These are phyloP conservation scores for Penicillium hesseltinei DNA, from an alignment of 2,329 filamentous ascomycete species.

Conservation along the genomic window DNA sequence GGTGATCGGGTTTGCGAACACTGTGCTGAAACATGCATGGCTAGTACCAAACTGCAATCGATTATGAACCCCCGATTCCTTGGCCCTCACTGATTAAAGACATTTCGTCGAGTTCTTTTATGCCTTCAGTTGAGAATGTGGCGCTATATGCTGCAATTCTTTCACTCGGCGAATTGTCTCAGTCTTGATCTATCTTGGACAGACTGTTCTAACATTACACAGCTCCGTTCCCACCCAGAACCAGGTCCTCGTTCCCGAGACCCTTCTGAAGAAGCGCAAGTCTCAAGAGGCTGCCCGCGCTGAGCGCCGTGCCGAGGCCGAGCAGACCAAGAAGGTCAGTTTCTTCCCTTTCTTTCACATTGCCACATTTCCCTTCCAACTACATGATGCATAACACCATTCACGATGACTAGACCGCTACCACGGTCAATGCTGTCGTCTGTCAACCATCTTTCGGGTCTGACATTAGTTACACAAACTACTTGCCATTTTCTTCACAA, in stretches of 20 bases:
- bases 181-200: conserved; percentile 60
- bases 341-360: conserved; percentile 1
- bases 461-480: conserved; percentile 55
- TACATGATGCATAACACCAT: conserved; percentile 80
- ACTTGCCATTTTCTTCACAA: conserved; percentile 14
- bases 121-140: conserved; percentile 79
- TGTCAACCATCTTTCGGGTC: conserved; percentile 63
- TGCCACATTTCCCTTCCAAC: conserved; percentile 28
- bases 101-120: conserved; percentile 72
- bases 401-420: conserved; percentile 76
- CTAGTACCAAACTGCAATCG: conserved; percentile 23
- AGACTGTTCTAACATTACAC: conserved; percentile 71
- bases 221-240: conserved; percentile 92
- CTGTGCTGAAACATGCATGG: conserved; percentile 29
- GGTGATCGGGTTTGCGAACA: conserved; percentile 28
- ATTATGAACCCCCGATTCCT: conserved; percentile 14
- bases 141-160: conserved; percentile 88
- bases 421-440: conserved; percentile 89
- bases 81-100: conserved; percentile 74
- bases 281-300: conserved; percentile 98
- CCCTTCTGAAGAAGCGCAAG: conserved; percentile 99
- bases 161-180: conserved; percentile 71
- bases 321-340: conserved; percentile 88
- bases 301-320: conserved; percentile 72
- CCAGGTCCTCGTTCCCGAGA: conserved; percentile 97